Evolutionary conservation across 768 basidiomycete genomes (phyloP).

Genomic region (Mycena pura): DNA sequence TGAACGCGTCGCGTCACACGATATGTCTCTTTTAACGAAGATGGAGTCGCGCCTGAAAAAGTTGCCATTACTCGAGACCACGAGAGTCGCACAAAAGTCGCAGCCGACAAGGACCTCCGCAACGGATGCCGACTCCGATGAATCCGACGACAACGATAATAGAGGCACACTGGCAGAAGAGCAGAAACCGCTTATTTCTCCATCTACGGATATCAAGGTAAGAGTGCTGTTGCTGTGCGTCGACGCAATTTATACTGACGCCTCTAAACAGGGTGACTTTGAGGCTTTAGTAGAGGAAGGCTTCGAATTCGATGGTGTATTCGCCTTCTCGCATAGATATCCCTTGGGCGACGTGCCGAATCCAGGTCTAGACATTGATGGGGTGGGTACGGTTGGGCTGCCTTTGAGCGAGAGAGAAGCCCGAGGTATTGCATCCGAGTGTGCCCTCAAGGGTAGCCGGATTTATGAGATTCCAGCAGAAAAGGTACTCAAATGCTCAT

Average conservation of each 20-base stretch:
- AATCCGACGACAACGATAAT: not conserved
- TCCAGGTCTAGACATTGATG: conserved; percentile 16
- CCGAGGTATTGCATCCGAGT: conserved; percentile 30
- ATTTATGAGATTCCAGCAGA: conserved; percentile 17
- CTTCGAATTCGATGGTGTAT: conserved; percentile 14
- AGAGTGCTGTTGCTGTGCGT: not conserved
- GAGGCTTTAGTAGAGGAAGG: conserved; percentile 25
- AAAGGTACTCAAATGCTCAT: too few relatives aligned
- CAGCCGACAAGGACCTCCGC: too few relatives aligned
- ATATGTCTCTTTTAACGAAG: too few relatives aligned
- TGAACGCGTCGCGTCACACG: too few relatives aligned
- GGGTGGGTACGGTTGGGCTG: conserved; percentile 8
- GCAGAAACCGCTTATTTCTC: conserved; percentile 19
- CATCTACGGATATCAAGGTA: conserved; percentile 19
- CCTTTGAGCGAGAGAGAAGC: conserved; percentile 13
- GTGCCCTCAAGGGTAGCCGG: not conserved
- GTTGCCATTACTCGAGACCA: too few relatives aligned
- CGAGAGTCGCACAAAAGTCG: too few relatives aligned
- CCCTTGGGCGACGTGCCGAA: not conserved
- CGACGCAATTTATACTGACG: not conserved
- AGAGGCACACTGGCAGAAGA: conserved; percentile 3
- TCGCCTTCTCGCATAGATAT: not conserved
- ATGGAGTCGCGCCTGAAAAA: too few relatives aligned
- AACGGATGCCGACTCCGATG: not conserved
- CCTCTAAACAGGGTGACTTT: conserved; percentile 30